Conservation (phyloP, 148 eudicot genomes). For the Arctostaphylos glauca region DNA sequence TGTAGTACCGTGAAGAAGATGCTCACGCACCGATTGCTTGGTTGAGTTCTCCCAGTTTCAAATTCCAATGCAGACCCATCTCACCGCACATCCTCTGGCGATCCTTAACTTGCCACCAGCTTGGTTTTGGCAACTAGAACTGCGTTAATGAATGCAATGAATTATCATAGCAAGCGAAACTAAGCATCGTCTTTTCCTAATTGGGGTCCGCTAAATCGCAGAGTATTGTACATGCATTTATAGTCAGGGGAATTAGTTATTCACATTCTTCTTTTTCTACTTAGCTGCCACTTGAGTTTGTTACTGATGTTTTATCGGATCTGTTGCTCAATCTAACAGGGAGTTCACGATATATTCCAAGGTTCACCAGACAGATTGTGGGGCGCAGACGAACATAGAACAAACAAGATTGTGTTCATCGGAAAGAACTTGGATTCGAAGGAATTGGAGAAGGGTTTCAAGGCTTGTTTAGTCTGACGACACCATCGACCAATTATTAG, state of each 20-base stretch:
- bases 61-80: no score
- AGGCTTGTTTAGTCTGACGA: conserved; percentile 55
- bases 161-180: neutral
- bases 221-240: neutral
- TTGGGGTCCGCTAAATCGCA: neutral
- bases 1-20: no score
- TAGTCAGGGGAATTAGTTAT: neutral
- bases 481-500: neutral
- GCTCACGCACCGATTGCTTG: no score
- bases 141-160: neutral
- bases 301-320: neutral
- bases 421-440: conserved; percentile 77
- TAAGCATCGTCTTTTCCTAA: neutral
- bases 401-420: conserved; percentile 85
- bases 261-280: neutral
- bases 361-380: conserved; percentile 89
- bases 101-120: conserved; percentile 3
- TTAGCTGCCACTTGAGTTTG: no score
- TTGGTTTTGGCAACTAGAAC: neutral
- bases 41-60: no score
- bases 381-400: conserved; percentile 59
- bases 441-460: conserved; percentile 81
- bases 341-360: conserved; percentile 98
- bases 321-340: conserved; percentile 38
- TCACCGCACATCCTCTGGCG: neutral